These are phyloP conservation scores for Tolypocladium tropicale DNA, from an alignment of 2,329 filamentous ascomycete genomes.

Conservation along the genomic window DNA sequence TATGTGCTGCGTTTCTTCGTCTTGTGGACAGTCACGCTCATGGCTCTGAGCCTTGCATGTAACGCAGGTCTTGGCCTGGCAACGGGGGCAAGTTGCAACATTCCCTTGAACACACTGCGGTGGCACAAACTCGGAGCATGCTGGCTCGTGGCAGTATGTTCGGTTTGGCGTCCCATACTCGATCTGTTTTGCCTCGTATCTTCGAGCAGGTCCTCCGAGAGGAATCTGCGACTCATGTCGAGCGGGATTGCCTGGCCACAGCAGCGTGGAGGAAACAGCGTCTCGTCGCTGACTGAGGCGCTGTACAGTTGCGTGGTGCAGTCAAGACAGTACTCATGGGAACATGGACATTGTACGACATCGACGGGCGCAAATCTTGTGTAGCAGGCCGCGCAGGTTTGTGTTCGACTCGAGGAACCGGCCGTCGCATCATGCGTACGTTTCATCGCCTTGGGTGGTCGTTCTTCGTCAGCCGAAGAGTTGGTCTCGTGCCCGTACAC, in stretches of 20 bases:
- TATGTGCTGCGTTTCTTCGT: slow-evolving; percentile 26
- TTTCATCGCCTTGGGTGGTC: too few species aligned
- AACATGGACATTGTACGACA: slow-evolving; percentile 18
- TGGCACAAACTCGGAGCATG: slow-evolving; percentile 38
- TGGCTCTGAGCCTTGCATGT: slow-evolving; percentile 35
- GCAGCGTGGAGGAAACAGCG: slow-evolving; percentile 43
- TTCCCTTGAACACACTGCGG: slow-evolving; percentile 16
- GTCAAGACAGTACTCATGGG: slow-evolving; percentile 38
- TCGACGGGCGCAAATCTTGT: too few species aligned
- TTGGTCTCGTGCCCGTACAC: too few species aligned
- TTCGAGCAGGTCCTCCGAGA: slow-evolving; percentile 14
- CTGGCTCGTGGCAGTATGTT: slow-evolving; percentile 35
- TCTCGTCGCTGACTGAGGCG: slow-evolving; percentile 32
- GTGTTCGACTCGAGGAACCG: too few species aligned
- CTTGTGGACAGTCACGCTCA: slow-evolving; percentile 33
- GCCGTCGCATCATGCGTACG: too few species aligned
- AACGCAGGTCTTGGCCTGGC: slow-evolving; percentile 32
- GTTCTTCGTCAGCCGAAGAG: too few species aligned
- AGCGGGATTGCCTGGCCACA: slow-evolving; percentile 32
- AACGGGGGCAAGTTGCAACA: slow-evolving; percentile 30
- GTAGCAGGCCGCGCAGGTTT: too few species aligned
- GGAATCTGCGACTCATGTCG: slow-evolving; percentile 17
- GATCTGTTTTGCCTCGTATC: slow-evolving; percentile 25
- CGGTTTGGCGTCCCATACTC: slow-evolving; percentile 38
- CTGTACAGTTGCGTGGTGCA: slow-evolving; percentile 35